A percentile compares a stretch with the other conserved stretches of the same genome.
phyloP scores from a whole-genome alignment of 768 basidiomycete species.

The Hysterangium stoloniferum region DNA sequence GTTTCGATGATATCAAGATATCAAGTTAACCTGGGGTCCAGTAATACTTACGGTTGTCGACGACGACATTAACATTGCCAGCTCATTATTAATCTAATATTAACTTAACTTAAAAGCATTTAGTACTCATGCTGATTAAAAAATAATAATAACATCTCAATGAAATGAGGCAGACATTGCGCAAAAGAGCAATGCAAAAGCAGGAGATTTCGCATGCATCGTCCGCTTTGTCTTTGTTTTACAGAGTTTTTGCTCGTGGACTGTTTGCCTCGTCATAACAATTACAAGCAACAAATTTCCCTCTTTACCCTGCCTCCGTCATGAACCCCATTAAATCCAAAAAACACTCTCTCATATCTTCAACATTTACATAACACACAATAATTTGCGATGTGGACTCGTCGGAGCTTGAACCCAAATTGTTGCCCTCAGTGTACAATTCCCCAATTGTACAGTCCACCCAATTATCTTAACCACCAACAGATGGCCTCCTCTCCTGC shows the following conservation, averaged over 20 bases:
- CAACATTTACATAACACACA: neutral
- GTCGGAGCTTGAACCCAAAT: constrained; percentile 11
- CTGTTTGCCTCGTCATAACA: constrained; percentile 10
- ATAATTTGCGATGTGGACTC: neutral
- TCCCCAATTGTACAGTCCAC: neutral
- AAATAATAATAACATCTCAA: too few relatives aligned
- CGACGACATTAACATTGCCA: too few relatives aligned
- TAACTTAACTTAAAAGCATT: too few relatives aligned
- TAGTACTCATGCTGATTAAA: too few relatives aligned
- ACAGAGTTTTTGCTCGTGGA: constrained; percentile 11
- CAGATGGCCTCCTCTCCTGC: constrained; percentile 5
- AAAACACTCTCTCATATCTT: neutral
- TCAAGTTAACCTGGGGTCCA: too few relatives aligned
- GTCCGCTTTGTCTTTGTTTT: constrained; percentile 12
- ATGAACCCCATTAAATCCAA: neutral
- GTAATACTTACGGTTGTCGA: too few relatives aligned
- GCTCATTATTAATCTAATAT: too few relatives aligned
- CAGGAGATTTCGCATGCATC: neutral
- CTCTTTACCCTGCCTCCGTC: neutral
- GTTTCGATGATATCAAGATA: too few relatives aligned
- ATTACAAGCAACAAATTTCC: constrained; percentile 4
- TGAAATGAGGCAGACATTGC: neutral
- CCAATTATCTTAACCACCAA: neutral
- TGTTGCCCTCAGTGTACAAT: neutral
- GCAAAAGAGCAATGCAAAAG: neutral